These are phyloP conservation scores for Botrytis medusae DNA, from an alignment of 2,329 filamentous ascomycete species.

Conservation along the genomic window DNA sequence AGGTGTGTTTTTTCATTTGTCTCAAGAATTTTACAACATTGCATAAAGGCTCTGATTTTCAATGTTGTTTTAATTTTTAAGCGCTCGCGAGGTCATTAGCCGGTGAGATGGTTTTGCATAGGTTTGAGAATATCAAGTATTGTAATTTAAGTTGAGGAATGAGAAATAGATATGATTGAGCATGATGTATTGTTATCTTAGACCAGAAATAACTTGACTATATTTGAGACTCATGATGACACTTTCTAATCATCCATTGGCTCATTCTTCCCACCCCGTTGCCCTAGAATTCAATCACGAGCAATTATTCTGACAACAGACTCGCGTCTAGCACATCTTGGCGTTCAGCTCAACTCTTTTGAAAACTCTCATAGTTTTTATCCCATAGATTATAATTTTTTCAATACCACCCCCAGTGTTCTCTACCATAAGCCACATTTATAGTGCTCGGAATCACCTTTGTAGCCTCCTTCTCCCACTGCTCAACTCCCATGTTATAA, in stretches of 20 bases:
- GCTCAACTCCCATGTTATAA: background rate
- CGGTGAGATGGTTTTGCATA: background rate
- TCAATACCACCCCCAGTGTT: background rate
- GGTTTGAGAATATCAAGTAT: background rate
- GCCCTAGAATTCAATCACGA: background rate
- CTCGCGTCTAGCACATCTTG: background rate
- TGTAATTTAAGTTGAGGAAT: background rate
- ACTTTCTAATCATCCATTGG: no score
- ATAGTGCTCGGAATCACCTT: background rate
- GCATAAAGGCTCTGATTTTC: no score
- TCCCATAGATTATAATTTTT: background rate
- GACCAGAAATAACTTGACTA: accelerated
- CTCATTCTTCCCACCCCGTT: background rate
- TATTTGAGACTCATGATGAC: background rate
- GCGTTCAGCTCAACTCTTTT: background rate
- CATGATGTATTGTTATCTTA: background rate
- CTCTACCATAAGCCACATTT: background rate
- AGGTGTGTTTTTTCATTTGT: background rate
- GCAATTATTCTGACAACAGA: background rate
- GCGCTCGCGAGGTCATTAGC: background rate
- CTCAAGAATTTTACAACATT: no score
- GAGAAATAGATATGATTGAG: background rate
- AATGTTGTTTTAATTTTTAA: background rate
- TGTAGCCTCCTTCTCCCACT: background rate
- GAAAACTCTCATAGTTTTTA: background rate